Conservation (phyloP, 768 basidiomycete species). For the Boletus subparvulus region DNA sequence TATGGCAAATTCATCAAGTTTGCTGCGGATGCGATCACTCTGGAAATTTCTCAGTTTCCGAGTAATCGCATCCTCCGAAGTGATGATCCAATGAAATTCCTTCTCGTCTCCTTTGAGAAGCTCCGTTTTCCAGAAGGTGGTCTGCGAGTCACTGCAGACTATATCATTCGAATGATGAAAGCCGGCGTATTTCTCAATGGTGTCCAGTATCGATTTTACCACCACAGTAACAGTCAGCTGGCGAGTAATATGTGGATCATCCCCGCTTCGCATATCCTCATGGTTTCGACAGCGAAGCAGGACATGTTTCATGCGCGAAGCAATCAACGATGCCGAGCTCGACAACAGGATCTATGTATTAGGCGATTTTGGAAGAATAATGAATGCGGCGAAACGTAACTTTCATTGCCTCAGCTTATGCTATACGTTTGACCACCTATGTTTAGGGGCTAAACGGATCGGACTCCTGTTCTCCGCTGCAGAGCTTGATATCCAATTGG, state of each 20-base stretch:
- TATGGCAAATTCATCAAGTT: constrained; percentile 55
- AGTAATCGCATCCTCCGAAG: constrained; percentile 58
- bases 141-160: constrained; percentile 49
- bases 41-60: constrained; percentile 50
- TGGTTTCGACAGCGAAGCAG: constrained; percentile 47
- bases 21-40: constrained; percentile 46
- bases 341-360: constrained; percentile 55
- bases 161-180: constrained; percentile 54
- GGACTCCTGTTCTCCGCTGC: constrained; percentile 66
- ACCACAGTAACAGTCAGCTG: constrained; percentile 70
- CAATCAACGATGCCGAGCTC: constrained; percentile 52
- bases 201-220: constrained; percentile 65
- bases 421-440: background rate
- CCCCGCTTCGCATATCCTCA: background rate
- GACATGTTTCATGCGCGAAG: constrained; percentile 62
- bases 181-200: constrained; percentile 57
- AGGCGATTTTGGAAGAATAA: constrained; percentile 60
- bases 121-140: constrained; percentile 56
- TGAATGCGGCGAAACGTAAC: constrained; percentile 62
- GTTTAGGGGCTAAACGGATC: constrained; percentile 64
- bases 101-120: constrained; percentile 51
- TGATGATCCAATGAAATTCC: constrained; percentile 57
- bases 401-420: background rate
- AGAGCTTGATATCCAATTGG: constrained; percentile 54
- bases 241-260: constrained; percentile 32